Evolutionary conservation across 2,329 filamentous ascomycete species (phyloP), one percentile per base, ranked within the genome.

Genomic region (Hypomyces perniciosus): DNA sequence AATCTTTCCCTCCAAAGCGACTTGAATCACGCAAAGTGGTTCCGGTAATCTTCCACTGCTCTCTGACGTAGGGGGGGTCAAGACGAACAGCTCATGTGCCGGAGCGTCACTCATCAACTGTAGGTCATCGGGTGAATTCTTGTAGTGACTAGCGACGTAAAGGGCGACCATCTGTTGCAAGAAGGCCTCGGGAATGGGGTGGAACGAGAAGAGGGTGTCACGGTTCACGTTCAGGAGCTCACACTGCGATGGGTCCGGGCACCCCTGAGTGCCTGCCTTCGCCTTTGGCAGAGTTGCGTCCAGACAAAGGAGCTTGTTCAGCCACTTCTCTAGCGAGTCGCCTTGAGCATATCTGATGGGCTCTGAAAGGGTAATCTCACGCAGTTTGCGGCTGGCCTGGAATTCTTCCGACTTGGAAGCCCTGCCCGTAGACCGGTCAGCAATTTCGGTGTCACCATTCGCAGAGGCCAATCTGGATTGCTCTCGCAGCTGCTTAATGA

Each of bases 51-150:
- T 85, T 50, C 85, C 84, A 48, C 84, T 84, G 48, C 85, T 81
- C 57, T 92, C 88, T 3, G 86, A 78, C 12, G 92, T 83, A 0
- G 93, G 92, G 2, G 91, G 87, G 2, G 95, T 90, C 27, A 99
- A 81, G 8, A 97, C 93, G 62, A 93, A 99, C 6, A 99, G 80
- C 66, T 97, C 91, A 69, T 99, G 93, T 1, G 93, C 92, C 1
- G 93, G 93, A 1, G 93, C 93, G 69, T 99, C 93, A 55, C 90
- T 96, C 90, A 99, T 95, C 51, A 99, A 80, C 67, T 97, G 93
- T n/a, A 99, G 78, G 62, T 99, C 93, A 62, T 99, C 95, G 0
- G 93, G 93, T 0, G 91, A 90, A 71, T 99, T 99, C 71, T 97
- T 97, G 77, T 99, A 96, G 69, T 96, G 90, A 48, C 90, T 95